phyloP scores from a whole-genome alignment of 148 eudicot genomes.

The Nepenthes gracilis region DNA sequence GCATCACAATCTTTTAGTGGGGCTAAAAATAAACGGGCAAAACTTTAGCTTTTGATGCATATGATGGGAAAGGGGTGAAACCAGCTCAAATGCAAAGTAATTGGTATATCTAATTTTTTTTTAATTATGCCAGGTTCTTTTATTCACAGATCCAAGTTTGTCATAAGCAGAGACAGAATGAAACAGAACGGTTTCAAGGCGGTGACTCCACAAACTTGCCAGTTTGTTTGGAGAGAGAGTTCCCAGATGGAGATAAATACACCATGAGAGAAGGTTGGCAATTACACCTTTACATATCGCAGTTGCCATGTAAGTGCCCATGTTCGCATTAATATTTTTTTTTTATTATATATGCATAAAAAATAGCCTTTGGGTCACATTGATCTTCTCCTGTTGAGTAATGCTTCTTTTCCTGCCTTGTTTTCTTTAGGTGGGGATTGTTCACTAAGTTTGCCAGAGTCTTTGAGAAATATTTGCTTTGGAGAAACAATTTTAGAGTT shows the following conservation, averaged over 20 bases:
- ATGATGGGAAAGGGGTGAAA: too few species aligned
- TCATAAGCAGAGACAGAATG: constrained; percentile 12
- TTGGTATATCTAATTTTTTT: neutral
- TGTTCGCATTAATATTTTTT: neutral
- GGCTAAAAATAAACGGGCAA: too few species aligned
- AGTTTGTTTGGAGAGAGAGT: constrained; percentile 31
- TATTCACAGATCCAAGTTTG: constrained; percentile 45
- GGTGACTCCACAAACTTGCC: constrained; percentile 20
- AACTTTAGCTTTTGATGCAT: too few species aligned
- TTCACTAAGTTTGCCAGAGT: constrained; percentile 41
- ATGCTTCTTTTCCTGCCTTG: neutral
- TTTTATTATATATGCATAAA: neutral
- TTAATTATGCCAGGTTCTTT: constrained; percentile 44
- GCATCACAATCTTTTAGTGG: too few species aligned
- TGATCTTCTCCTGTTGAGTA: neutral
- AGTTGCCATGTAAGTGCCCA: constrained; percentile 68
- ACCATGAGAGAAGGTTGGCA: constrained; percentile 61
- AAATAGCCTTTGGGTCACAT: neutral
- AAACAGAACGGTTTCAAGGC: constrained; percentile 15
- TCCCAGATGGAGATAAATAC: constrained; percentile 30
- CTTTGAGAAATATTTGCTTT: constrained; percentile 32
- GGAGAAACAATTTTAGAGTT: constrained; percentile 15
- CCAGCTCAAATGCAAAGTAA: neutral
- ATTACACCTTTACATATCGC: constrained; percentile 82
- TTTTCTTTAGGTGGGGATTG: constrained; percentile 58